Base-by-base conservation (phyloP, 305 asterid genomes). In the Fraxinus floribunda region DNA sequence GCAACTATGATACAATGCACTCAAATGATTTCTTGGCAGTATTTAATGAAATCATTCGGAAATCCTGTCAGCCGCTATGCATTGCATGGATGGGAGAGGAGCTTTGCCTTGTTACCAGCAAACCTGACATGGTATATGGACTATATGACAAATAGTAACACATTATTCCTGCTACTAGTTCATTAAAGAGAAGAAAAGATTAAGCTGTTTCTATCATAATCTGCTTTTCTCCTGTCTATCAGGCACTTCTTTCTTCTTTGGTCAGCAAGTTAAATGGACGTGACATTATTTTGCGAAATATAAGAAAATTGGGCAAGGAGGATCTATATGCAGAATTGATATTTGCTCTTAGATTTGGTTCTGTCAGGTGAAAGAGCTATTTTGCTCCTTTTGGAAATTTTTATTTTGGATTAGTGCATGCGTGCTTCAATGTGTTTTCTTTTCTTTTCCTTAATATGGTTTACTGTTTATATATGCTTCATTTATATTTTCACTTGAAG, bases 71-170 rank as follows among this genome's bases (percentile, higher is more conserved):
- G 87, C 94, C 92, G 76, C 86, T 95, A 81, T 92, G 97, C 91
- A 86, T 90, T 88, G 84, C 89, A 81, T 95, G 99, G 99, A 88
- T 95, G 89, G 93, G 92, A 89, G 97, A 92, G 88, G 99, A 94
- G 89, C 90, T 94, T 79, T 77, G 74, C 81, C 86, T 91, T 66
- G 81, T 86, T 83, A 89, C 91, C 76, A 78, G 81, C 35, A 86
- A 85, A 76, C 87, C 88, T 86, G 91, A 93, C 86, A 91, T 86
- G 95, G 99, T 92, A 88, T 68, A 84, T 88, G 46, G 74, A 52
- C 66, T 80, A 82, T 36, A 26, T 11, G 36, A 75, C 15, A 52
- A 79, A 35, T 29, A 60, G 22, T 41, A 62, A 20, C 38, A 46
- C 30, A 72, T 29, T 72, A 70, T 44, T 83, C 78, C 75, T 41